A percentile compares a stretch with the other conserved stretches of the same genome.
These are phyloP conservation scores for Teratosphaeria zuluensis DNA, from an alignment of 2,329 filamentous ascomycete species.

Conservation along the genomic window DNA sequence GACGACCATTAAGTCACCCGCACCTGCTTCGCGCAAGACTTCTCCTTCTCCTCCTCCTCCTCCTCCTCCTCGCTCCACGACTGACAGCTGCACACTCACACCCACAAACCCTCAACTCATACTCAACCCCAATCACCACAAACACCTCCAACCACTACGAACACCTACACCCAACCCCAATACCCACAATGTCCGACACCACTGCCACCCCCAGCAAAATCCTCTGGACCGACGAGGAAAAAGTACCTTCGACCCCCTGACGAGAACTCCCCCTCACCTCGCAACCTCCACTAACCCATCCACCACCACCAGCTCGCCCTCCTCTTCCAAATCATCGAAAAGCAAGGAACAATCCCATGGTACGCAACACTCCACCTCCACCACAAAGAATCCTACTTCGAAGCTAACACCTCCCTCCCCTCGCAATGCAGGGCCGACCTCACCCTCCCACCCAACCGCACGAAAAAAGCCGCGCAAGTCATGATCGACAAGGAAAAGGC, in stretches of 20 bases:
- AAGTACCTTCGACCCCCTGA: background rate
- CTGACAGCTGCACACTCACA: background rate
- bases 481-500: slow-evolving; percentile 23
- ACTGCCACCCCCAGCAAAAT: background rate
- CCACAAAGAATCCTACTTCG: no score
- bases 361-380: background rate
- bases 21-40: background rate
- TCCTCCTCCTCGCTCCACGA: no score
- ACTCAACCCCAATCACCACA: no score
- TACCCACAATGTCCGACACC: background rate
- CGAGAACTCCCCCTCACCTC: background rate
- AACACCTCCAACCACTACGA: no score
- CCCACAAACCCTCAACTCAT: background rate
- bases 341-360: slow-evolving; percentile 16
- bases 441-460: slow-evolving; percentile 19
- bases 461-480: slow-evolving; percentile 18
- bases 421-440: slow-evolving; percentile 7
- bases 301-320: slow-evolving; percentile 6
- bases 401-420: no score
- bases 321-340: slow-evolving; percentile 18
- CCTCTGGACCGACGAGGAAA: background rate
- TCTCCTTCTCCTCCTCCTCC: no score
- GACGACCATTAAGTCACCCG: background rate
- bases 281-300: background rate
- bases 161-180: no score